A percentile compares a stretch with the other conserved stretches of the same genome.
These are phyloP conservation scores for Mycosphaerella sp. DNA, from an alignment of 2,329 filamentous ascomycete genomes.

Conservation along the genomic window DNA sequence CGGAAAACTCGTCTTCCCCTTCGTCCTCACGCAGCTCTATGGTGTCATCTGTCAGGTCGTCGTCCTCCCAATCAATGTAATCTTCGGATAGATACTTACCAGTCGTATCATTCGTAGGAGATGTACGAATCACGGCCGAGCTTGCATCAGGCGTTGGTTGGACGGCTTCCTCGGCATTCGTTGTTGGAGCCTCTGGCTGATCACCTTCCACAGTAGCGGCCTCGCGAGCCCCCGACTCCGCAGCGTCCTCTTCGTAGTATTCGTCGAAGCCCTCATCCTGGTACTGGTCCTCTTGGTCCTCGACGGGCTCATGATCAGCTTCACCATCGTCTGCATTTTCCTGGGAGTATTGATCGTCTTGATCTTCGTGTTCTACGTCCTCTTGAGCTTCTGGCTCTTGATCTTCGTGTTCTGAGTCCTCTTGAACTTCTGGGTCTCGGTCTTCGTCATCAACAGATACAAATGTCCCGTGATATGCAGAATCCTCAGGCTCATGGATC, in stretches of 20 bases:
- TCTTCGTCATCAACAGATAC: constrained; percentile 10
- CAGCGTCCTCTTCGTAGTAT: constrained; percentile 1
- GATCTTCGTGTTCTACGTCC: constrained; percentile 2
- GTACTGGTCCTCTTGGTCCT: constrained; percentile 11
- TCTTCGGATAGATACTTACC: constrained; percentile 29
- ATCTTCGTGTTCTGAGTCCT: too few relatives aligned
- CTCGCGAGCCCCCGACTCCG: constrained; percentile 7
- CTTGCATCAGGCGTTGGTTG: constrained; percentile 22
- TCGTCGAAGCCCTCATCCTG: constrained; percentile 13
- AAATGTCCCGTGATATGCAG: constrained; percentile 5
- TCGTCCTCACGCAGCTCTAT: constrained; percentile 22
- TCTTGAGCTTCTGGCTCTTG: constrained; percentile 8
- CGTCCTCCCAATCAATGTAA: constrained; percentile 24
- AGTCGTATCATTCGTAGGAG: constrained; percentile 19
- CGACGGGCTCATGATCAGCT: constrained; percentile 8
- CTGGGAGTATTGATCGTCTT: constrained; percentile 10
- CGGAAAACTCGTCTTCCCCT: constrained; percentile 20
- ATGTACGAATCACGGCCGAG: constrained; percentile 24
- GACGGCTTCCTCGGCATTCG: constrained; percentile 6
- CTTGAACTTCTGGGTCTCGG: not conserved
- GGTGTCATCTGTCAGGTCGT: constrained; percentile 22
- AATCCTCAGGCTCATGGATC: not conserved
- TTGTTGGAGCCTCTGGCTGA: constrained; percentile 5
- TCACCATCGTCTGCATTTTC: constrained; percentile 8
- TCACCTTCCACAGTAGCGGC: constrained; percentile 1